These are phyloP conservation scores for Breviolum minutum DNA, from an alignment of 73 alveolate species.

Conservation along the genomic window DNA sequence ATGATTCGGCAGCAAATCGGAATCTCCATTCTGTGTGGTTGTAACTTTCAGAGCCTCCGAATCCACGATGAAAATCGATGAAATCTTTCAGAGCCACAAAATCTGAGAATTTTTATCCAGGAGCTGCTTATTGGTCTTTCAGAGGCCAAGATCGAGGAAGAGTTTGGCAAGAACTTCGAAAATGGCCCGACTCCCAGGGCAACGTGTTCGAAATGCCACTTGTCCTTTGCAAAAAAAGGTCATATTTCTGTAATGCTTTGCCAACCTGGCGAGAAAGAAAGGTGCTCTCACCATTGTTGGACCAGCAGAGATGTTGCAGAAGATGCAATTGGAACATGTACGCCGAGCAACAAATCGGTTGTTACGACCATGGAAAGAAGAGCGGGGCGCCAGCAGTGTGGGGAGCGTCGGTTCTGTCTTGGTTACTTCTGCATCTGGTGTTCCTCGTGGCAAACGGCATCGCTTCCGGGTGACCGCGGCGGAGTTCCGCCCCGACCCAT, in stretches of 20 bases:
- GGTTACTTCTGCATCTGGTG: slow-evolving; percentile 21
- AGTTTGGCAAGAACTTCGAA: slow-evolving; percentile 37
- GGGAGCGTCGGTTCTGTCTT: slow-evolving; percentile 24
- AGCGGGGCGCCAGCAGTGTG: background rate
- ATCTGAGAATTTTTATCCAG: background rate
- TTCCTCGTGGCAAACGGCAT: slow-evolving; percentile 62
- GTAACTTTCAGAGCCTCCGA: background rate
- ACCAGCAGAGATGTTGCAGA: slow-evolving; percentile 16
- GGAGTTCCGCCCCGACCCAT: slow-evolving; percentile 68
- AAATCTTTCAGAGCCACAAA: no score
- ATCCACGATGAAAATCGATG: no score
- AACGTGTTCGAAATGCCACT: background rate
- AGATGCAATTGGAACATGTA: slow-evolving; percentile 56
- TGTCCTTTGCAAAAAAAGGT: background rate
- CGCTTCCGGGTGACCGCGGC: slow-evolving; percentile 47
- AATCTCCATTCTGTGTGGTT: background rate
- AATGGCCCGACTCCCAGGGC: background rate
- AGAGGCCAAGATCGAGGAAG: slow-evolving; percentile 52
- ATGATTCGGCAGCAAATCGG: no score
- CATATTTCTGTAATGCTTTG: background rate
- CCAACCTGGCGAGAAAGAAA: background rate
- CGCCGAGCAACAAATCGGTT: slow-evolving; percentile 52
- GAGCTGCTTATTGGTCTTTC: slow-evolving; percentile 51
- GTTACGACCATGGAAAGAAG: slow-evolving; percentile 50
- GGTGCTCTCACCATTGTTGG: slow-evolving; percentile 77